Conservation (phyloP, 495 filamentous ascomycete species). For the Penicillium daleae region DNA sequence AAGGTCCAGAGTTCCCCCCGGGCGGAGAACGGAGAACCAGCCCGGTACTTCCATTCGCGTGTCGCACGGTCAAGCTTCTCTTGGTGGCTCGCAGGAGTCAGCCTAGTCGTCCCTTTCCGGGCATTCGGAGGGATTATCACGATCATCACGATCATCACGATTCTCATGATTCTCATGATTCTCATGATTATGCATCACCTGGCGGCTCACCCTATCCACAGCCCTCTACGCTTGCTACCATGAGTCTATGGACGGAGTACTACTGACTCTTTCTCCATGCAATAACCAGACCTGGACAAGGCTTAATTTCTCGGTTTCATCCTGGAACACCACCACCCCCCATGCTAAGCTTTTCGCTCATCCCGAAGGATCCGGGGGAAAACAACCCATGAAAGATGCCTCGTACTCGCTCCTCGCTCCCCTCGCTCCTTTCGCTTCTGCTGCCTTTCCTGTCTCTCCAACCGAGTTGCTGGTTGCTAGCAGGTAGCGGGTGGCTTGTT, state of each 20-base stretch:
- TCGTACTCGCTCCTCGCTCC: not conserved
- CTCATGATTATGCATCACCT: no score
- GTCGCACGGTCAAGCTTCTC: conserved; percentile 46
- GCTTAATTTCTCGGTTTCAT: not conserved
- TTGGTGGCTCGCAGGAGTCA: conserved; percentile 29
- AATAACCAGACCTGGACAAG: not conserved
- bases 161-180: no score
- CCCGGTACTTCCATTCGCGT: conserved; percentile 32
- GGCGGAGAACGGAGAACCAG: conserved; percentile 31
- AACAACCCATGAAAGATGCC: not conserved
- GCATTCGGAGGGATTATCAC: conserved; percentile 19
- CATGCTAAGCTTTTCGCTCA: conserved; percentile 25
- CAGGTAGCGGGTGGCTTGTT: not conserved
- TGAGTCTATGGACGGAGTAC: no score
- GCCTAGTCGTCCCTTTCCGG: conserved; percentile 22
- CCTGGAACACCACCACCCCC: not conserved
- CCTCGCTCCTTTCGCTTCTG: not conserved
- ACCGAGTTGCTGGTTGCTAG: not conserved
- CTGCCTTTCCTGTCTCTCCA: not conserved
- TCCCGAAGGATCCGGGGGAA: not conserved
- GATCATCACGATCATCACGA: not conserved
- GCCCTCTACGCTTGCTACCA: no score
- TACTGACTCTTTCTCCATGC: no score
- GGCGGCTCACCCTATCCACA: no score
- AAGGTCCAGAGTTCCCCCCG: not conserved